Evolutionary conservation across 2,329 filamentous ascomycete genomes (phyloP), one percentile per base, ranked within the genome.

Genomic region (Fusarium dimerum): DNA sequence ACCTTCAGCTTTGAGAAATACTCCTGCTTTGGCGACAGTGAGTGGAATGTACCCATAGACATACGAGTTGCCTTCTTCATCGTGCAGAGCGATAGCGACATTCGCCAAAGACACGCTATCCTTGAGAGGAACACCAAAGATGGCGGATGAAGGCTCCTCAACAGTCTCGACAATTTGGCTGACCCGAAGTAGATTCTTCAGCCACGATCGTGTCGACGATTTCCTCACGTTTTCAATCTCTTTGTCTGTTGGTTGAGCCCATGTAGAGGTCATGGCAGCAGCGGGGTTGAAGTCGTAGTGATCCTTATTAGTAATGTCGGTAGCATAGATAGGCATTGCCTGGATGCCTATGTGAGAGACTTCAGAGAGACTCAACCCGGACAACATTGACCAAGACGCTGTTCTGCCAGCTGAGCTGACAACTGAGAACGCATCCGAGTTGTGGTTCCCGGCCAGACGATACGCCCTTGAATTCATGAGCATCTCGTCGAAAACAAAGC

Each of bases 351-450:
- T 49, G 13, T 54, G 45, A 3, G 51, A 56, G 11, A 55, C 17
- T 15, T 56, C 51, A 0, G 54, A 48, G 7, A 51, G 51, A 43
- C 54, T 56, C 3, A 56, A 39, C 12, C 48, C 54, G 3, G 51
- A 54, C 3, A 56, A 34, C 39, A 49, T 51, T 5, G 51, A 51
- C 54, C 51, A 56, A 7, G 51, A 56, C 5, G 47, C 54, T 1
- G 51, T 51, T 17, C 51, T 54, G 3, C 51, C 42, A n/a, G 54
- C 51, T 17, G 51, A 38, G 16, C 40, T 51, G 16, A 54, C 32
- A 13, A 53, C 38, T 1, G 54, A 54, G 17, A 51, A 47, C 0
- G n/a, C 51, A 45, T 54, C 51, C 3, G 48, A 54, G 15, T 54
- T 47, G 3, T 49, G 17, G 1, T 32, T 55, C 15, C n/a, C n/a